A percentile compares a stretch with the other conserved stretches of the same genome.
phyloP scores from a whole-genome alignment of 202 grass and related monocot genomes.

The Cymbopogon flexuosus region DNA sequence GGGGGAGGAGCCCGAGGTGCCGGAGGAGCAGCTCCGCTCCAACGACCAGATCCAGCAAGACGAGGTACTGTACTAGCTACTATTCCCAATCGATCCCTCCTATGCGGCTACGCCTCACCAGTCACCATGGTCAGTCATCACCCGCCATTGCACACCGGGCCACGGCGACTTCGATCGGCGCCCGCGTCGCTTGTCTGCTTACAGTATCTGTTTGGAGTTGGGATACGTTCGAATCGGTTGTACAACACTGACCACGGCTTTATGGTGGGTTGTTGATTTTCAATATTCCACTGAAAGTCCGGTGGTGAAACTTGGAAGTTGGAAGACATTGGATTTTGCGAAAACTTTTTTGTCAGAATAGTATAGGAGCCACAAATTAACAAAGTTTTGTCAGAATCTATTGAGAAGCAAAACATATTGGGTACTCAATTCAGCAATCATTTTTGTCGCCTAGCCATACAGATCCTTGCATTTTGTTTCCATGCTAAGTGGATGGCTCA shows the following conservation, averaged over 20 bases:
- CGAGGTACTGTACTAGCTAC: slow-evolving; percentile 34
- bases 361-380: neutral
- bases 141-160: too few relatives aligned
- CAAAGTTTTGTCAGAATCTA: neutral
- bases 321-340: neutral
- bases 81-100: neutral
- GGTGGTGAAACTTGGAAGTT: neutral
- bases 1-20: slow-evolving; percentile 1
- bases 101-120: neutral
- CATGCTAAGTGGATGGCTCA: neutral
- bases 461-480: too few relatives aligned
- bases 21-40: slow-evolving; percentile 31
- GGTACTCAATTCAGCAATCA: neutral
- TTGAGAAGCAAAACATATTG: neutral
- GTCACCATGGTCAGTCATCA: too few relatives aligned
- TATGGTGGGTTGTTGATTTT: too few relatives aligned
- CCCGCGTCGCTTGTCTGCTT: too few relatives aligned
- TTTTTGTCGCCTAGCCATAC: neutral
- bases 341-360: neutral
- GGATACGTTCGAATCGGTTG: too few relatives aligned
- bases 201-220: too few relatives aligned
- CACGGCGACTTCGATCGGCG: too few relatives aligned
- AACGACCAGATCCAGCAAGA: slow-evolving; percentile 37
- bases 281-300: too few relatives aligned
- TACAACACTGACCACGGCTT: too few relatives aligned